These are phyloP conservation scores for Trichoderma aggressivum DNA, from an alignment of 2,329 filamentous ascomycete genomes.

Conservation along the genomic window DNA sequence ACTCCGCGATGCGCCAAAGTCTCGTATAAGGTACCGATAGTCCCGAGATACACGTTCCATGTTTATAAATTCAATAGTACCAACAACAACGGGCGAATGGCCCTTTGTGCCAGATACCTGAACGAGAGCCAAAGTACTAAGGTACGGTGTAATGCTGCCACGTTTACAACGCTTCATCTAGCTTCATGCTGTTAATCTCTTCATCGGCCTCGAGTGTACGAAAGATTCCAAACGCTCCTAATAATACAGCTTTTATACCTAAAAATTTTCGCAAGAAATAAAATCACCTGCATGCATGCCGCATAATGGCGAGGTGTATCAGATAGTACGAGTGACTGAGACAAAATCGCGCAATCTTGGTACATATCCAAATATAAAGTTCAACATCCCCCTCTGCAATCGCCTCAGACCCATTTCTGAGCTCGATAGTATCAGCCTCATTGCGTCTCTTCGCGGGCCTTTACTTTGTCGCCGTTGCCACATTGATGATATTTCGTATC, in stretches of 20 bases:
- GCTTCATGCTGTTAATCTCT: not conserved
- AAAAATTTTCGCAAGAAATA: not conserved
- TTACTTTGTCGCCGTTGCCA: constrained; percentile 10
- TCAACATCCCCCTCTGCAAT: not conserved
- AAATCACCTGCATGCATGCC: not conserved
- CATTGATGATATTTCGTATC: not conserved
- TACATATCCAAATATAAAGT: not conserved
- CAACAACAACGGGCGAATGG: not conserved
- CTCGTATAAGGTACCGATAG: not conserved
- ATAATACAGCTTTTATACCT: not conserved
- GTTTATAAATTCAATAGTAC: not conserved
- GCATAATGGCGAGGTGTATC: not conserved
- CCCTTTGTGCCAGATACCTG: not conserved
- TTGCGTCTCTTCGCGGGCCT: too few species aligned
- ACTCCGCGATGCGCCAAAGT: not conserved
- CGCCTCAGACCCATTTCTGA: not conserved
- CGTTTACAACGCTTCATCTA: not conserved
- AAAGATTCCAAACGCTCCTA: not conserved
- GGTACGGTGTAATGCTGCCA: not conserved
- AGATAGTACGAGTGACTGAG: not conserved
- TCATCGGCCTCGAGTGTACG: not conserved
- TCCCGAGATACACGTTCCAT: not conserved
- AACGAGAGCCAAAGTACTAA: not conserved
- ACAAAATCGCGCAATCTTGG: not conserved
- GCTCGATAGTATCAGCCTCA: not conserved